Evolutionary conservation across 768 basidiomycete genomes (phyloP), one percentile per base, ranked within the genome.

Genomic region (Boletus rubescentipes): DNA sequence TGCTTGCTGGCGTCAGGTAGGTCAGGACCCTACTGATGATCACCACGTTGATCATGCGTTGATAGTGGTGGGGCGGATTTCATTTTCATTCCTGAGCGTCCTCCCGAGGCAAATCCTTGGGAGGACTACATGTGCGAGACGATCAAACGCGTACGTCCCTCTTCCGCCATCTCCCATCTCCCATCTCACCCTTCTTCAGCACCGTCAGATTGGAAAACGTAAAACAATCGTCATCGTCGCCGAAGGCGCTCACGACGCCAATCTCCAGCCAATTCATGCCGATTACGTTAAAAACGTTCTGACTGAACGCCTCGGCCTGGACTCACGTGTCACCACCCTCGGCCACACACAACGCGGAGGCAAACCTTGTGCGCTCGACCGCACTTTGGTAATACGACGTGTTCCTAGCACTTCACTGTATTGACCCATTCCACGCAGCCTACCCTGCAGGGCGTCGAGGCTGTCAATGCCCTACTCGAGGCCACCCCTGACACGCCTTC

Each of bases 161-260:
- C 21, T 34, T 44, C n/a, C 49, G 11, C 49, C 23, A 6, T 26
- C 38, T 12, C 14, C 29, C 20, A 23, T 51, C 32, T 26, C 20
- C 8, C 20, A 12, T 50, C 50, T 53, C 37, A 61, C 21, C 8
- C 46, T 41, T 42, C 49, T 30, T 21, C 59, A 98, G 93, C 95
- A 98, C 71, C 89, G 97, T 53, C 76, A 82, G 59, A 75, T 89
- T 21, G 97, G 97, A 34, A 98, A 98, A 75, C 87, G 97, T 62
- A 98, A 96, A 76, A 98, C 96, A 1, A 97, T 99, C 60, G 93
- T 99, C 53, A 97, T 99, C 59, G 89, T 98, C 38, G 96, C 97
- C 1, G 97, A 99, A 73, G 97, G 97, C 21, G 96, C 97, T 10
- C 85, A 89, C 44, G 96, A 98, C 69, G 74, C 78, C 45, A 77